phyloP scores from a whole-genome alignment of 1,284 basidiomycete genomes.

The Abortiporus biennis region DNA sequence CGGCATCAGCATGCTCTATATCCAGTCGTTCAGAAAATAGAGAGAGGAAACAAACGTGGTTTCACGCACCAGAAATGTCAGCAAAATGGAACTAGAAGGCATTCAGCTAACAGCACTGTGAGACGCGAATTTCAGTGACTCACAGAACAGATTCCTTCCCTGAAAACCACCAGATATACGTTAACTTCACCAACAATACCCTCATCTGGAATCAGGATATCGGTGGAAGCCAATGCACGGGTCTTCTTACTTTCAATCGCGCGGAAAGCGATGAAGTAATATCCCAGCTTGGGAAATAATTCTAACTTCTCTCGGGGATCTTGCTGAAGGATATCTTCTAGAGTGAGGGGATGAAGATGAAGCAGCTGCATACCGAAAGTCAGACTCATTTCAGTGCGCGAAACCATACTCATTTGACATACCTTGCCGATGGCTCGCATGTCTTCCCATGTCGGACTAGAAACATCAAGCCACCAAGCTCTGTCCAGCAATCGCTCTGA shows the following conservation, averaged over 20 bases:
- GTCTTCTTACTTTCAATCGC: constrained; percentile 64
- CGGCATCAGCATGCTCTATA: constrained; percentile 76
- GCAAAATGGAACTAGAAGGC: constrained; percentile 81
- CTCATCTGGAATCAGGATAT: too few relatives aligned
- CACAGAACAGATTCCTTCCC: constrained; percentile 86
- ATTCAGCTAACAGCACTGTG: constrained; percentile 3
- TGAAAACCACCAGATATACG: constrained; percentile 87
- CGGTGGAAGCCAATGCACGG: constrained; percentile 16
- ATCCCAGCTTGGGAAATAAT: constrained; percentile 83
- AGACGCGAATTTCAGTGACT: constrained; percentile 25
- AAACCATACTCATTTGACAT: constrained; percentile 15
- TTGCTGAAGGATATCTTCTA: constrained; percentile 94
- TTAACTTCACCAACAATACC: constrained; percentile 71
- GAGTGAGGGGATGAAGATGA: constrained; percentile 88
- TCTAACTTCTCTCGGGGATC: constrained; percentile 94
- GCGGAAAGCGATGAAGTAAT: constrained; percentile 90
- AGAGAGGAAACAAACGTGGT: background rate
- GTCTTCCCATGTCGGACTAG: constrained; percentile 88
- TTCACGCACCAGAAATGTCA: constrained; percentile 62
- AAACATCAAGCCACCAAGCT: constrained; percentile 92
- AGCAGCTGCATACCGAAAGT: constrained; percentile 50
- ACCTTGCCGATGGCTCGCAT: constrained; percentile 86
- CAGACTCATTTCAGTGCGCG: constrained; percentile 1
- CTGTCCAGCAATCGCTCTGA: constrained; percentile 15
- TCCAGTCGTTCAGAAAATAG: background rate